Percentiles rank a stretch among this genome's conserved stretches.
Conservation (phyloP, 306 rosid genomes). For the Begonia fuchsioides region DNA sequence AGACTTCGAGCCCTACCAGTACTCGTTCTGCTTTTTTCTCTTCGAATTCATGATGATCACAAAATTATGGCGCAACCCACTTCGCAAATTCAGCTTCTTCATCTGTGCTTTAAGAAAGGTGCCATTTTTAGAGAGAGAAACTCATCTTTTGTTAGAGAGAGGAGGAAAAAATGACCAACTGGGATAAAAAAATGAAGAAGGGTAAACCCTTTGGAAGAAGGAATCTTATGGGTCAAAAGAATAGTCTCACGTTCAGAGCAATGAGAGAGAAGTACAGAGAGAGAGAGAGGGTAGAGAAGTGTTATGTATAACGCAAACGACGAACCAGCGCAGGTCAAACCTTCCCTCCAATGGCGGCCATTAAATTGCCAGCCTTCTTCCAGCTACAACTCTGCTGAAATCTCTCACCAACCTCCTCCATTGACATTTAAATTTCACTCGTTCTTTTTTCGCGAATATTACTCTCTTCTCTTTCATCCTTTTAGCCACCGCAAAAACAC, state of each 20-base stretch:
- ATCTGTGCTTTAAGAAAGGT: too few species aligned
- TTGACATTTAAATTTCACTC: constrained; percentile 6
- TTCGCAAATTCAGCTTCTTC: too few species aligned
- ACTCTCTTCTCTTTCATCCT: background rate
- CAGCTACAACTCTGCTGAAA: constrained; percentile 6
- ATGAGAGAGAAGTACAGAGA: too few species aligned
- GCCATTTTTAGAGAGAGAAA: too few species aligned
- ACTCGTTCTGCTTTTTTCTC: too few species aligned
- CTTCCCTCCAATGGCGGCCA: constrained; percentile 42
- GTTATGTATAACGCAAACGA: background rate
- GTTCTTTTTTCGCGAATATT: background rate
- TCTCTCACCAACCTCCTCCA: constrained; percentile 5
- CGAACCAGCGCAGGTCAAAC: constrained; percentile 26
- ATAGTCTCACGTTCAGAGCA: too few species aligned
- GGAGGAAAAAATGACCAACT: too few species aligned
- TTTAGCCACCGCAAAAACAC: constrained; percentile 14
- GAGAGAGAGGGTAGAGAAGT: background rate
- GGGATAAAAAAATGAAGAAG: background rate
- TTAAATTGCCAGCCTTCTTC: constrained; percentile 5
- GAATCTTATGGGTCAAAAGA: background rate
- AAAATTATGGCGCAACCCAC: too few species aligned
- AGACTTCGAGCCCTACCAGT: too few species aligned
- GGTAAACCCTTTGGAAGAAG: constrained; percentile 11
- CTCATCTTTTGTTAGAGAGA: too few species aligned
- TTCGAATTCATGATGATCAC: too few species aligned